Evolutionary conservation across 257 asterid genomes (phyloP).

Genomic region (Jacaranda copaia): DNA sequence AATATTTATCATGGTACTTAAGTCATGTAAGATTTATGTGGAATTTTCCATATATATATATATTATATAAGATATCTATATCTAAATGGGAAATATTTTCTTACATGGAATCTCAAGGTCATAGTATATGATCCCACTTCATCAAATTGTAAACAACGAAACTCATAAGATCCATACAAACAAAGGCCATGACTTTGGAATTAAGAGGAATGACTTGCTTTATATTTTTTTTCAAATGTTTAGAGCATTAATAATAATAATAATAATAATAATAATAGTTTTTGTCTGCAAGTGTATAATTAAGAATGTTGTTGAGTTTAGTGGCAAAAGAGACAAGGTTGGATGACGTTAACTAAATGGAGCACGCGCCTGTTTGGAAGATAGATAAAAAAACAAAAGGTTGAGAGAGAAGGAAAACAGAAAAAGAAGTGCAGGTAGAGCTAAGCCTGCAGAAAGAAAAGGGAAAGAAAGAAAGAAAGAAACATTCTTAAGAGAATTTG

Average conservation of each 20-base stretch:
- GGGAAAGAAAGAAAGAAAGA: neutral
- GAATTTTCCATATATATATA: too few relatives aligned
- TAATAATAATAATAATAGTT: neutral
- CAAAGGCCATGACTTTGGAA: neutral
- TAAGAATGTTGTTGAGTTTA: neutral
- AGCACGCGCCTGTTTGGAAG: slow-evolving; percentile 56
- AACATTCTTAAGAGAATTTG: slow-evolving; percentile 26
- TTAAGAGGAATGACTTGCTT: neutral
- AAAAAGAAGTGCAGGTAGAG: neutral
- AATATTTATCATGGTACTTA: too few relatives aligned
- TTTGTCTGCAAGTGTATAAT: neutral
- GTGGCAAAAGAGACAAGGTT: slow-evolving; percentile 31
- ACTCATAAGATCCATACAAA: neutral
- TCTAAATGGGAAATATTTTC: too few relatives aligned
- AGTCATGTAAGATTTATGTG: too few relatives aligned
- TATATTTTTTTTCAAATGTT: neutral
- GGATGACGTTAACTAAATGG: slow-evolving; percentile 27
- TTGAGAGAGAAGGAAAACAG: slow-evolving; percentile 2
- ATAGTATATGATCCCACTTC: too few relatives aligned
- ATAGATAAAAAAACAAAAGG: neutral
- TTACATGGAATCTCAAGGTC: too few relatives aligned
- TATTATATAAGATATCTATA: too few relatives aligned
- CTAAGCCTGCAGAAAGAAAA: slow-evolving; percentile 37
- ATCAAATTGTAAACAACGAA: neutral
- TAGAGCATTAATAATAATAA: neutral